Evolutionary conservation across 2,329 filamentous ascomycete species (phyloP).

Genomic region (Fusarium hostae): DNA sequence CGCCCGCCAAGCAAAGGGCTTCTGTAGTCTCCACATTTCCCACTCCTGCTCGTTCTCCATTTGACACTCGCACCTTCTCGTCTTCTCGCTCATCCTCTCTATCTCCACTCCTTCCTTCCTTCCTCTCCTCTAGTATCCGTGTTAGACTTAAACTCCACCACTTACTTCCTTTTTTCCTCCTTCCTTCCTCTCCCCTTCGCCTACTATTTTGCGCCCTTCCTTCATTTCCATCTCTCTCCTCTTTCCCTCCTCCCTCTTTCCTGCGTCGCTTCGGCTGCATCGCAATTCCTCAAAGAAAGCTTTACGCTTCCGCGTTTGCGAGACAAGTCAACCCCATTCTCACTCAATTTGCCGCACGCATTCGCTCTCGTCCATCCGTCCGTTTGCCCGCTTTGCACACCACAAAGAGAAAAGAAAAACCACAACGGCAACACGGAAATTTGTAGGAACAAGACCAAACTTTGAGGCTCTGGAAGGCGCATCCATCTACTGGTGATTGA

Average conservation of each 20-base stretch:
- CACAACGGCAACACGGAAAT: constrained; percentile 33
- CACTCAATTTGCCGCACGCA: constrained; percentile 32
- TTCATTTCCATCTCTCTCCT: constrained; percentile 46
- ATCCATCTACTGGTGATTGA: constrained; percentile 47
- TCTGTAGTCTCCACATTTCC: constrained; percentile 20
- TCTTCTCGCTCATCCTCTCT: constrained; percentile 1
- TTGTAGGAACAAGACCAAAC: constrained; percentile 36
- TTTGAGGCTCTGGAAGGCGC: constrained; percentile 45
- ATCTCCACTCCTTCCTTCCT: constrained; percentile 43
- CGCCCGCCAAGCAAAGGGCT: constrained; percentile 38
- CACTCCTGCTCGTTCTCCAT: constrained; percentile 25
- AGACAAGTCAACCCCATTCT: constrained; percentile 31
- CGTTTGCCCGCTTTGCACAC: constrained; percentile 29
- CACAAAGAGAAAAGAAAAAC: constrained; percentile 24
- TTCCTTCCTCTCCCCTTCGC: constrained; percentile 40
- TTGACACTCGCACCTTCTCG: constrained; percentile 32
- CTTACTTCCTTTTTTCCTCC: constrained; percentile 46
- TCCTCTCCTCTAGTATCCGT: constrained; percentile 46
- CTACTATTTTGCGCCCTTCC: constrained; percentile 46
- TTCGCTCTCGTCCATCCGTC: constrained; percentile 17
- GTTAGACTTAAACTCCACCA: constrained; percentile 46
- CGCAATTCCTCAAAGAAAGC: constrained; percentile 7
- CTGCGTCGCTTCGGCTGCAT: constrained; percentile 43
- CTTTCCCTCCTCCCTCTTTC: constrained; percentile 42
- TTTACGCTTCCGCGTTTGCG: constrained; percentile 38